These are phyloP conservation scores for Phylloboletellus chloephorus DNA, from an alignment of 1,284 basidiomycete genomes.

Conservation along the genomic window DNA sequence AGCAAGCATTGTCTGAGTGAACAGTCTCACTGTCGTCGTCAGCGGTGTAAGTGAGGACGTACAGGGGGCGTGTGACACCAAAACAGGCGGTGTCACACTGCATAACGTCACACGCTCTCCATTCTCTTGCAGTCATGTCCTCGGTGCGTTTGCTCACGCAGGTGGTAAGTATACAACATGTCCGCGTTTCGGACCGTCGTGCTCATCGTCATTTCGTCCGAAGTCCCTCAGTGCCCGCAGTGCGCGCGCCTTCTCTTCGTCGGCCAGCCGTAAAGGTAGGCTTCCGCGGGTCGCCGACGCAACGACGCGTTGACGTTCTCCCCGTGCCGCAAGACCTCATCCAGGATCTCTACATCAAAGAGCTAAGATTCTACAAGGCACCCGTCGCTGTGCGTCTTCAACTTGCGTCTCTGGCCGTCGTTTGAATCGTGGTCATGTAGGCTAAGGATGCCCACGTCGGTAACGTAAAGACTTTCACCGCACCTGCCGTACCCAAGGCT, in stretches of 20 bases:
- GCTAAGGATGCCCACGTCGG: constrained; percentile 82
- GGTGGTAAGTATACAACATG: constrained; percentile 19
- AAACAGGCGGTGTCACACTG: constrained; percentile 16
- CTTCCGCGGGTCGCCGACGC: constrained; percentile 29
- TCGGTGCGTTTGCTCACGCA: constrained; percentile 26
- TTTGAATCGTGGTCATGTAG: constrained; percentile 35
- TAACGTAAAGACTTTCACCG: constrained; percentile 66
- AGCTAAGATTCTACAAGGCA: constrained; percentile 87
- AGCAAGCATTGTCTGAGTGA: constrained; percentile 38
- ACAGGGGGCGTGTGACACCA: constrained; percentile 18
- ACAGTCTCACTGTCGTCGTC: neutral
- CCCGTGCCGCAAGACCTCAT: constrained; percentile 65
- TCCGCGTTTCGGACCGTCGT: neutral
- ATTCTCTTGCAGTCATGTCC: constrained; percentile 29
- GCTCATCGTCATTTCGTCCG: constrained; percentile 11
- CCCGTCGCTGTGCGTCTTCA: constrained; percentile 44
- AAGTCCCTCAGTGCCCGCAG: constrained; percentile 23
- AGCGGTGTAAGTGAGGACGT: neutral
- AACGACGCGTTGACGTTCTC: constrained; percentile 3
- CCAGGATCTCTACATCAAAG: constrained; percentile 87
- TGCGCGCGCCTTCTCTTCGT: constrained; percentile 27
- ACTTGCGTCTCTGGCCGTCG: constrained; percentile 1
- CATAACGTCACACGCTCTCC: constrained; percentile 17
- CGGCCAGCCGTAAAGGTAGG: constrained; percentile 24
- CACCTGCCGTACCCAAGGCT: constrained; percentile 62